Percentiles rank a stretch among this genome's conserved stretches.
Conservation (phyloP, 495 filamentous ascomycete species). For the Thermothielavioides terrestris region DNA sequence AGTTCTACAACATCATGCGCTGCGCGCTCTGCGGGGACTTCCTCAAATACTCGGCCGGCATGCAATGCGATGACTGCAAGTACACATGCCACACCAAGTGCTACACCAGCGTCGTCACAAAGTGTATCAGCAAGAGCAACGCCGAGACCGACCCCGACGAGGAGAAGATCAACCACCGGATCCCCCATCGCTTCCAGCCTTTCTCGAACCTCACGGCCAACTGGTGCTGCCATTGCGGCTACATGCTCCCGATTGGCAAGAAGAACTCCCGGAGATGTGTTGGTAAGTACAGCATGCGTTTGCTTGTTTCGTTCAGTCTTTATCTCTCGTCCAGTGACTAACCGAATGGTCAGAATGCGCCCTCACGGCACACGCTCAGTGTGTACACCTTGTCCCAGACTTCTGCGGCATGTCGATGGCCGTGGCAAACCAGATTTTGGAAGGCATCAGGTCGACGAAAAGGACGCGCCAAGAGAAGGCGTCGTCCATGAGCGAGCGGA, state of each 20-base stretch:
- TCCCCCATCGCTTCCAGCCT: conserved; percentile 89
- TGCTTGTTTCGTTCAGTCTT: neutral
- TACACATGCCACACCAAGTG: conserved; percentile 98
- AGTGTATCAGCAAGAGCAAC: conserved; percentile 99
- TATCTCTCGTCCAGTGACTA: conserved; percentile 4
- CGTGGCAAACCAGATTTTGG: conserved; percentile 84
- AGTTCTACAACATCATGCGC: conserved; percentile 99
- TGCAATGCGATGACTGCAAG: conserved; percentile 99
- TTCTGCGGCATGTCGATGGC: conserved; percentile 99
- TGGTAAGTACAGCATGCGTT: conserved; percentile 40
- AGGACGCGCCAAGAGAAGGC: conserved; percentile 41
- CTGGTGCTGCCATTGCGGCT: conserved; percentile 99
- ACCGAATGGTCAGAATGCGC: conserved; percentile 59
- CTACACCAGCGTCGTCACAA: conserved; percentile 94
- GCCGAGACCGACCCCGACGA: conserved; percentile 96
- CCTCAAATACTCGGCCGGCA: conserved; percentile 94
- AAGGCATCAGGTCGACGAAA: conserved; percentile 54
- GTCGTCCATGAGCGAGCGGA: conserved; percentile 53
- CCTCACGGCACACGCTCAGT: conserved; percentile 84
- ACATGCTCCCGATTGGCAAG: conserved; percentile 91
- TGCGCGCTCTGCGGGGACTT: conserved; percentile 97
- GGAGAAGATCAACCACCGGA: conserved; percentile 98
- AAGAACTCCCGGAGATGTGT: conserved; percentile 89
- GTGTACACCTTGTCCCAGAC: conserved; percentile 92
- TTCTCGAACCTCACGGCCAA: conserved; percentile 97